Evolutionary conservation across 108 stramenopile species (phyloP).

Genomic region (Cyclostephanos invisitatus): DNA sequence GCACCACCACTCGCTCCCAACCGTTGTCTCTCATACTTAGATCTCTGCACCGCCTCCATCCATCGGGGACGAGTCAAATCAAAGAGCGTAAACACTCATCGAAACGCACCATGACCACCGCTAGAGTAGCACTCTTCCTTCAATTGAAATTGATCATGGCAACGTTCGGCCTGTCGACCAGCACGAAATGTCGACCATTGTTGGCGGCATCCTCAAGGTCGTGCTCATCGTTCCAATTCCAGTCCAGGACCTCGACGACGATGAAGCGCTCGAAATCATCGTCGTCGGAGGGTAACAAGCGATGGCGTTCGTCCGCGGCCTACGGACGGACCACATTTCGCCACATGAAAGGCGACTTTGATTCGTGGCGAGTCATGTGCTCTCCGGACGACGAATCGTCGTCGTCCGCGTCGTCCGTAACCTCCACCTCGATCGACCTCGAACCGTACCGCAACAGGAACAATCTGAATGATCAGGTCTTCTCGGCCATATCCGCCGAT

Average conservation of each 20-base stretch:
- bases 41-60: too few relatives aligned
- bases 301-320: slow-evolving; percentile 17
- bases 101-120: background rate
- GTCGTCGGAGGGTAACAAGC: too few relatives aligned
- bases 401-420: slow-evolving; percentile 8
- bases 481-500: slow-evolving; percentile 74
- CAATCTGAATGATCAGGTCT: slow-evolving; percentile 81
- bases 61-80: too few relatives aligned
- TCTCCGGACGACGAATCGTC: slow-evolving; percentile 14
- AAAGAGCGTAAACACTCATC: too few relatives aligned
- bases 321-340: slow-evolving; percentile 33
- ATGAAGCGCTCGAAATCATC: background rate
- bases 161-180: background rate
- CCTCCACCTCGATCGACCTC: slow-evolving; percentile 10
- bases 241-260: background rate
- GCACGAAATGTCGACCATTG: slow-evolving; percentile 10
- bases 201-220: background rate
- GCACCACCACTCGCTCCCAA: background rate
- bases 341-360: slow-evolving; percentile 18
- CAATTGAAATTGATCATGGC: slow-evolving; percentile 11
- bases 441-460: slow-evolving; percentile 57
- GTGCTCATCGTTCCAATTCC: slow-evolving; percentile 10
- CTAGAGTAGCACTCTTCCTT: background rate
- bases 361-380: slow-evolving; percentile 23
- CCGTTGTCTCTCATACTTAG: too few relatives aligned